Evolutionary conservation across 306 rosid genomes (phyloP), one percentile per base, ranked within the genome.

Genomic region (Parietaria judaica): DNA sequence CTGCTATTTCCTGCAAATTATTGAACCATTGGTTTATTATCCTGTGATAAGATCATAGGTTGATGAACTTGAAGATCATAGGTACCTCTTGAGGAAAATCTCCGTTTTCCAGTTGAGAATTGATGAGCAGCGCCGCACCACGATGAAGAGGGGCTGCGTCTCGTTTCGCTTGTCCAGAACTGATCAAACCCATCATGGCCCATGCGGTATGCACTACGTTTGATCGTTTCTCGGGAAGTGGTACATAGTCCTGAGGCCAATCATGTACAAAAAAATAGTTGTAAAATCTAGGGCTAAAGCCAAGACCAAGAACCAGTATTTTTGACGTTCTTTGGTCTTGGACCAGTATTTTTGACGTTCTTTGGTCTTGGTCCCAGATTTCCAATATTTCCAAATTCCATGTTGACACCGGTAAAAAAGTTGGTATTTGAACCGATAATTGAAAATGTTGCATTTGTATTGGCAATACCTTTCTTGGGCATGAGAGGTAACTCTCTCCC

Each of bases 401-500:
- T 23, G 1, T 1, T 23, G 31, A 0, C 2, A 23, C 31, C 31
- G 31, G 31, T 23, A 7, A 8, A 49, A 49, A 49, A 49, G 6
- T 3, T 11, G 14, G 1, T 3, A 49, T 4, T 13, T 13, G 3
- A 50, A 50, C 3, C 0, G 1, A n/a, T 14, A 55, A 8, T 2
- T 8, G 34, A 23, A 55, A 12, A 1, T 4, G 16, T 41, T 1
- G 6, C 7, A 31, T 2, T 15, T 36, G 31, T 23, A 23, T 23
- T 23, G 31, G 31, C 31, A 2, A 23, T 41, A 57, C 61, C 61
- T 57, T 57, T 6, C 38, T 57, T 57, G 61, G 48, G 4, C 61
- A 38, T 8, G 61, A 57, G 38, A 57, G 61, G 48, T 57, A 57
- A 38, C 61, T 57, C 61, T 57, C 61, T 37, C 61, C 61, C 61